Evolutionary conservation across 2,329 filamentous ascomycete species (phyloP).

Genomic region (Nothopassalora personata): DNA sequence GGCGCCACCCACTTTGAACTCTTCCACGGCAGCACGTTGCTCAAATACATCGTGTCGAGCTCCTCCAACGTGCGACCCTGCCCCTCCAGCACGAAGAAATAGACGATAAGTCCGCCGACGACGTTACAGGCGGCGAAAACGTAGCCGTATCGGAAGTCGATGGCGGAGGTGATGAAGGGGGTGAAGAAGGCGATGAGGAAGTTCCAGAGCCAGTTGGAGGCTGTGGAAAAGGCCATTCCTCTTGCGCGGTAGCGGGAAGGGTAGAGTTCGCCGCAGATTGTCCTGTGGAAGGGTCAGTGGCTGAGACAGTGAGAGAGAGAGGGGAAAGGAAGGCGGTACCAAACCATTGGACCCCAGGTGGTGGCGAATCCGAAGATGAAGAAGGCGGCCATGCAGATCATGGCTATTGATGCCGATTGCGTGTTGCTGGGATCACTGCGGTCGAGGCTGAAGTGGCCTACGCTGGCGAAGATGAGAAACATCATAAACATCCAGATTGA

Average conservation of each 20-base stretch:
- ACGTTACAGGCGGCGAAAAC: constrained; percentile 70
- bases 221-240: constrained; percentile 52
- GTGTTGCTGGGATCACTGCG: constrained; percentile 32
- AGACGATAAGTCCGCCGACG: constrained; percentile 60
- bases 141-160: constrained; percentile 68
- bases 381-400: constrained; percentile 64
- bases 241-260: constrained; percentile 49
- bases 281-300: constrained; percentile 33
- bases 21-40: constrained; percentile 27
- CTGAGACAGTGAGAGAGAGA: neutral
- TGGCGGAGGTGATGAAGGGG: constrained; percentile 66
- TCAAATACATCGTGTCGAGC: constrained; percentile 71
- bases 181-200: constrained; percentile 59
- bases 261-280: constrained; percentile 38
- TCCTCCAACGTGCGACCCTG: constrained; percentile 72
- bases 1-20: constrained; percentile 30
- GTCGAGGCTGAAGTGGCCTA: constrained; percentile 42
- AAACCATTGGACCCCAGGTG: constrained; percentile 66
- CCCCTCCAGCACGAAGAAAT: constrained; percentile 71
- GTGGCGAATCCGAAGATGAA: constrained; percentile 63
- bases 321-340: constrained; percentile 25
- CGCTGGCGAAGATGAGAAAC: constrained; percentile 51
- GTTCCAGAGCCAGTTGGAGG: constrained; percentile 54
- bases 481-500: constrained; percentile 43
- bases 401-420: constrained; percentile 49